Percentiles rank a stretch among this genome's conserved stretches.
phyloP scores from a whole-genome alignment of 2,329 filamentous ascomycete genomes.

The Penicillium sp. region DNA sequence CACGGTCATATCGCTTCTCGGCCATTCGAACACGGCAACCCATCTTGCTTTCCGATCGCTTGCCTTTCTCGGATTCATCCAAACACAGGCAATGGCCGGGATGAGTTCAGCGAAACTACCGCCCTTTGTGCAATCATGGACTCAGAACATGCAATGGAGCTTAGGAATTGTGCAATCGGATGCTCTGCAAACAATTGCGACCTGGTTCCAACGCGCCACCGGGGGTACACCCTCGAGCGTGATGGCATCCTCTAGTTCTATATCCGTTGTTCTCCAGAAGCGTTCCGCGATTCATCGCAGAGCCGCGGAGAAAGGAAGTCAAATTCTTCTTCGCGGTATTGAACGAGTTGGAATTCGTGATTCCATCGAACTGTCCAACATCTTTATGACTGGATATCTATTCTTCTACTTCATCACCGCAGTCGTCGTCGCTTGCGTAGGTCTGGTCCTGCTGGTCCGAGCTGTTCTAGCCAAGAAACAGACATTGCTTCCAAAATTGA shows the following conservation, averaged over 20 bases:
- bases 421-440: constrained; percentile 62
- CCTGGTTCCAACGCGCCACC: constrained; percentile 93
- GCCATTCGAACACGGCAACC: constrained; percentile 88
- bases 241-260: constrained; percentile 68
- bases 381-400: constrained; percentile 86
- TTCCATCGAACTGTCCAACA: constrained; percentile 81
- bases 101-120: constrained; percentile 77
- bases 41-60: constrained; percentile 91
- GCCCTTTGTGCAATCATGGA: constrained; percentile 88
- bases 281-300: constrained; percentile 34
- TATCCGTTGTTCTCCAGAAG: constrained; percentile 81
- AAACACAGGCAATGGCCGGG: constrained; percentile 86
- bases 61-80: constrained; percentile 89
- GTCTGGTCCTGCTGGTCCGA: constrained; percentile 67
- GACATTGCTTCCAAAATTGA: constrained; percentile 70
- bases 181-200: constrained; percentile 83
- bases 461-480: constrained; percentile 75
- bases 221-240: constrained; percentile 79
- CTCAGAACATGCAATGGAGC: constrained; percentile 96
- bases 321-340: constrained; percentile 70
- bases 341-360: constrained; percentile 84
- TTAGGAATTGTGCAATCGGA: constrained; percentile 86
- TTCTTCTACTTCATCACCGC: constrained; percentile 89
- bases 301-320: constrained; percentile 35
- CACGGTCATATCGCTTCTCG: constrained; percentile 81